Conservation (phyloP, 345 rosid genomes). For the Eucalyptus sideroxylon region DNA sequence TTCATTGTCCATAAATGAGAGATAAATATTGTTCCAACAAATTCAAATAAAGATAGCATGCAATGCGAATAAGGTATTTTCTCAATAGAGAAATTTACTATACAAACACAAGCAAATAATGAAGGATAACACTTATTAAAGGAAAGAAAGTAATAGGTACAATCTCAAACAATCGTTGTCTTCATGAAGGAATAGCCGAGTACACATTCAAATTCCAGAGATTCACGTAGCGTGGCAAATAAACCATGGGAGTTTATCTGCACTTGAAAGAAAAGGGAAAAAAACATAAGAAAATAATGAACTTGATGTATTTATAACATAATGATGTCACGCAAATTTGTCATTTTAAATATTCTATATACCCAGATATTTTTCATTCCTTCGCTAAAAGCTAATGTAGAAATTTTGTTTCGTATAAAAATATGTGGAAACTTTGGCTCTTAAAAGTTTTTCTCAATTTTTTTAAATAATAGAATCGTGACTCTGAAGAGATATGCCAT, state of each 20-base stretch:
- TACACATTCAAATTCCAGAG: background rate
- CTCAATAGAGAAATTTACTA: background rate
- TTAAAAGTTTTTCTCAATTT: background rate
- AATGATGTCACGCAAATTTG: background rate
- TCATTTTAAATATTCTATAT: background rate
- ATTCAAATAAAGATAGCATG: background rate
- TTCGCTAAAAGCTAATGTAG: too few species aligned
- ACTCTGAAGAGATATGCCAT: background rate
- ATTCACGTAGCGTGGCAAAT: background rate
- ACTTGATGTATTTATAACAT: background rate
- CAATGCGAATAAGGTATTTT: background rate
- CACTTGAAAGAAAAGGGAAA: background rate
- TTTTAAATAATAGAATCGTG: background rate
- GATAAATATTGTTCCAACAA: background rate
- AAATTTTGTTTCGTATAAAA: too few species aligned
- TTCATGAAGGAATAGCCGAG: background rate
- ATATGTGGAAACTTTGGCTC: background rate
- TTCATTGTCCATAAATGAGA: background rate
- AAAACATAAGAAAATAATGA: background rate
- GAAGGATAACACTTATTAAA: background rate
- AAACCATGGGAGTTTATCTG: background rate
- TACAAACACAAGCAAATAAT: background rate
- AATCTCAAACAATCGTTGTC: background rate
- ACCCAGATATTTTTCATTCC: too few species aligned
- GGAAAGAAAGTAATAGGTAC: background rate